Evolutionary conservation across 805 yeast species (phyloP), one percentile per base, ranked within the genome.

Genomic region (Tetrapisispora pingtungensis): DNA sequence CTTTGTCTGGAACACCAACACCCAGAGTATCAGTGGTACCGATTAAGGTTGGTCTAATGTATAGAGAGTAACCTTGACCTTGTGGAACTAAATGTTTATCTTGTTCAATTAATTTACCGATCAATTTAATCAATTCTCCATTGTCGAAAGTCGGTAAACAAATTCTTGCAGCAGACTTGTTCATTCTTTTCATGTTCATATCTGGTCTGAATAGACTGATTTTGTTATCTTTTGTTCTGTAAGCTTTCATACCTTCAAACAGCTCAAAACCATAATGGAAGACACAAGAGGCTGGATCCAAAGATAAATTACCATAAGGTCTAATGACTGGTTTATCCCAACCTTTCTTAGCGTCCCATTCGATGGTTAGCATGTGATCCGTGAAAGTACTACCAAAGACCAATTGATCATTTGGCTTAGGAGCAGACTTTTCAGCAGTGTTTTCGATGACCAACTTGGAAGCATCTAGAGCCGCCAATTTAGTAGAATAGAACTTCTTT

Each of bases 241-340:
- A 90, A 18, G 97, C 97, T 71, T 90, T 90, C 72, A 90, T 71
- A 51, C 97, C 97, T 71, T 90, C 97, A 55, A 90, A 90, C 49
- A 90, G 75, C 65, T 87, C 96, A 58, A 90, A 90, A 3, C 95
- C 90, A 61, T 90, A 90, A 70, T 90, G 97, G 68, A 90, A 80
- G 26, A 88, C 97, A 59, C 82, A 76, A 14, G 94, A 68, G 19
- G 96, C 80, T 18, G 97, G 97, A 59, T 88, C 96, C 47, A 90
- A 66, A 10, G 71, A 57, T 42, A 90, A 67, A 40, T 77, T 77
- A 43, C 81, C 88, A 63, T 85, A 87, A 17, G 97, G 96, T 52
- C 76, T 76, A 62, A 90, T 88, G 60, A 75, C 75, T 38, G 97
- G 97, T n/a, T 75, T 64, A 14, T 70, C 81, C 97, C 97, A 90